Percentiles rank a stretch among this genome's conserved stretches.
phyloP scores from a whole-genome alignment of 176 grass and related monocot species.

The Guadua angustifolia region DNA sequence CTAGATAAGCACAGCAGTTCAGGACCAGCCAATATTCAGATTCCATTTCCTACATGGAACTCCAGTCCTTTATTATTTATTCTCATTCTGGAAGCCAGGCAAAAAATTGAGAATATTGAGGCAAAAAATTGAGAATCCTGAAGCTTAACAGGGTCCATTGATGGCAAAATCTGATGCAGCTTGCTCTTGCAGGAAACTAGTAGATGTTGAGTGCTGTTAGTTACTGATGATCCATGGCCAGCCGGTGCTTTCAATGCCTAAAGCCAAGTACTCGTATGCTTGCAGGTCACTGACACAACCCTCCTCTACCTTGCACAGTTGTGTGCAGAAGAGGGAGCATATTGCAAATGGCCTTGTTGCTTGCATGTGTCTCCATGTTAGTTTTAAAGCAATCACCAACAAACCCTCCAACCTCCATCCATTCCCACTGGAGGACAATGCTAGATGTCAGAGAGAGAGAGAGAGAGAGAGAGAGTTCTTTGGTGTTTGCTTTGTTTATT shows the following conservation, averaged over 20 bases:
- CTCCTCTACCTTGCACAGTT: slow-evolving; percentile 1
- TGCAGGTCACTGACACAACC: slow-evolving; percentile 1
- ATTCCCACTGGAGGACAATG: slow-evolving; percentile 29
- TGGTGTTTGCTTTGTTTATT: slow-evolving; percentile 11
- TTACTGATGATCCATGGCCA: background rate
- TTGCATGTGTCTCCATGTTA: slow-evolving; percentile 7
- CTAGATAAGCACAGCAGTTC: too few species aligned
- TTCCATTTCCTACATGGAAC: slow-evolving; percentile 17
- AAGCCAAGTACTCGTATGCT: background rate
- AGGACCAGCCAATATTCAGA: background rate
- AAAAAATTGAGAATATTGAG: slow-evolving; percentile 16
- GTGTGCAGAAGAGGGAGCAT: background rate
- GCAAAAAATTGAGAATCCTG: slow-evolving; percentile 21
- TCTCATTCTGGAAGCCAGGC: slow-evolving; percentile 8
- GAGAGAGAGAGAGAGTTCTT: background rate
- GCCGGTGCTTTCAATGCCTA: background rate
- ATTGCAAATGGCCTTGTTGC: slow-evolving; percentile 16
- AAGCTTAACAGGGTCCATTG: slow-evolving; percentile 9
- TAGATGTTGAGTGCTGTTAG: background rate
- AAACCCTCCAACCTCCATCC: background rate
- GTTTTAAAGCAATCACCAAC: background rate
- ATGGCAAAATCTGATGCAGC: slow-evolving; percentile 23
- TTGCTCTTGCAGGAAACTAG: slow-evolving; percentile 7
- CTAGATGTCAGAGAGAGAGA: background rate
- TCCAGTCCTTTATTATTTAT: background rate